Percentiles rank a stretch among this genome's conserved stretches.
Evolutionary conservation across 345 rosid species (phyloP).

Genomic region (Psidium friedrichsthalianum): DNA sequence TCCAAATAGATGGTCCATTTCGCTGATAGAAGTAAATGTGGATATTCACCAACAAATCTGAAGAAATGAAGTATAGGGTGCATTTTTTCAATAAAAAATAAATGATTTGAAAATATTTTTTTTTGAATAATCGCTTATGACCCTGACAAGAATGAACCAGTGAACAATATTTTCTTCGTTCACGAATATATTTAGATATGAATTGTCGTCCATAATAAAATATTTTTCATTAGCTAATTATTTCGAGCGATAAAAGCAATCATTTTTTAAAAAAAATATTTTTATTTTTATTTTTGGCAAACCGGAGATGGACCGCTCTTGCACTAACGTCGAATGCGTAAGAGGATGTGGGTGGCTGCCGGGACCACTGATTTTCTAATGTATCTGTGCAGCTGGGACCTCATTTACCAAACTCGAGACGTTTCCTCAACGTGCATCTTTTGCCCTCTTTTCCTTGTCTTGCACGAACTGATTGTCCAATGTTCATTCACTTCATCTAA

Average conservation of each 20-base stretch:
- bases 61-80: not conserved
- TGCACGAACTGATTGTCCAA: not conserved
- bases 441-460: not conserved
- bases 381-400: not conserved
- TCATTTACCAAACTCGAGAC: not conserved
- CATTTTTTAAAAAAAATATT: not conserved
- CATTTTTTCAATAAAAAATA: not conserved
- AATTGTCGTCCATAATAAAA: not conserved
- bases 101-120: not conserved
- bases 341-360: not conserved
- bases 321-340: not conserved
- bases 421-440: not conserved
- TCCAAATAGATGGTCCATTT: not conserved
- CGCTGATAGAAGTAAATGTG: not conserved
- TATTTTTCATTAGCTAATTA: fast-evolving
- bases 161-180: not conserved
- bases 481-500: not conserved
- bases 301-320: not conserved
- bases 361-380: not conserved
- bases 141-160: fast-evolving
- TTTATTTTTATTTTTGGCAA: too few species aligned
- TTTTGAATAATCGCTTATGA: not conserved
- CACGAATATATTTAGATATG: not conserved
- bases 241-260: fast-evolving
- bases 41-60: not conserved